Conservation (phyloP, 208 protist species). For the Acanthamoeba healyi region DNA sequence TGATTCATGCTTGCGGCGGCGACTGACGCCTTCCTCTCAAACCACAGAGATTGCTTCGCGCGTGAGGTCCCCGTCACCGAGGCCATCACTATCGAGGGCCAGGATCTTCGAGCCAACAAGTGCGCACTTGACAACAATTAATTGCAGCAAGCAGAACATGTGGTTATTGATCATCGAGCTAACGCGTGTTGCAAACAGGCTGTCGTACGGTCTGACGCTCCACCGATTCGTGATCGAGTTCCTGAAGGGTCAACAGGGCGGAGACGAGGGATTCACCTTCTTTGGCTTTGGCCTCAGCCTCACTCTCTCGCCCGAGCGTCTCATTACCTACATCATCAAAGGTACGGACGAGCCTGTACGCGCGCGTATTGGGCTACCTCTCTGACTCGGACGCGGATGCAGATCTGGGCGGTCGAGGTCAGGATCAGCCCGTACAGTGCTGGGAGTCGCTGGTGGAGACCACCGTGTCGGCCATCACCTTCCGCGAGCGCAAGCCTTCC, state of each 20-base stretch:
- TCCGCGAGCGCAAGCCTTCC: slow-evolving; percentile 23
- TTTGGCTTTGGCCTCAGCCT: slow-evolving; percentile 47
- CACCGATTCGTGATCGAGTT: slow-evolving; percentile 67
- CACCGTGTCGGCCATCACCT: slow-evolving; percentile 17
- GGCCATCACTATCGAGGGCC: background rate
- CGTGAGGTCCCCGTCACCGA: background rate
- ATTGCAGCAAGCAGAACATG: background rate
- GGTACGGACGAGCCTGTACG: background rate
- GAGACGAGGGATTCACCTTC: slow-evolving; percentile 52
- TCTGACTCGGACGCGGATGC: background rate
- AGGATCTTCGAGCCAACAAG: background rate
- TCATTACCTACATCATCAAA: slow-evolving; percentile 54
- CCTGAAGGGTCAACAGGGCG: slow-evolving; percentile 12
- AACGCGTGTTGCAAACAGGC: background rate
- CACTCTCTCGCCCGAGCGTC: slow-evolving; percentile 33
- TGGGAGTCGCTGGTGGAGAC: slow-evolving; percentile 41
- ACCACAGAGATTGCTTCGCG: background rate
- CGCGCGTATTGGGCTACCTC: background rate
- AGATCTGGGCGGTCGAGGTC: slow-evolving; percentile 18
- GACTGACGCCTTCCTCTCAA: background rate
- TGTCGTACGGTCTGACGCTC: slow-evolving; percentile 30
- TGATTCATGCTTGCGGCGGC: no score
- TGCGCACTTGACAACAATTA: background rate
- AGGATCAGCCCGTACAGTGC: slow-evolving; percentile 28
- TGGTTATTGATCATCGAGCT: background rate